Base-by-base conservation (phyloP, 2,329 filamentous ascomycete species). In the Exserohilum rostratum region DNA sequence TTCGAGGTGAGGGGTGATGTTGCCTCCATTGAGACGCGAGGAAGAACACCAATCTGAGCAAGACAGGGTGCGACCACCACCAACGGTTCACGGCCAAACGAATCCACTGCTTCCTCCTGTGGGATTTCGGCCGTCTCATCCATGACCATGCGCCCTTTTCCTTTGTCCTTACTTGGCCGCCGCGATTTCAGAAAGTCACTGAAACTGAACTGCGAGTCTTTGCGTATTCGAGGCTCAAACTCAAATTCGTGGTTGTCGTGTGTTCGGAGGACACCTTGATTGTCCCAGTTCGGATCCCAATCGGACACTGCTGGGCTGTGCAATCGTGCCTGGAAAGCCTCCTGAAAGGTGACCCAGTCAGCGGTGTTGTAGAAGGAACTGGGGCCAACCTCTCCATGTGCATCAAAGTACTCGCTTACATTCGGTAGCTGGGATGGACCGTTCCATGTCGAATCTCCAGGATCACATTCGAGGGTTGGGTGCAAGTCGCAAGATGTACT, bases 351-450 rank as follows among this genome's bases (percentile, higher is more conserved):
- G 15, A 42, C 25, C 48, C 47, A 55, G 47, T 55, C 31, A 52
- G 48, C 37, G 33, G 53, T 55, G 47, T 15, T 35, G 43, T 55
- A 51, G 37, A 51, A 55, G 42, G 30, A 35, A 30, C 53, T 46
- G 44, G 48, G 50, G 17, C 47, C 53, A 25, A 43, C 35, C 35
- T 55, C 43, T 47, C 53, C 48, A 35, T 31, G 51, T 9, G 38
- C 12, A 29, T 55, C 47, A 17, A 43, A 43, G 42, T 38, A 25
- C 11, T 42, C 25, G 31, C 53, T 55, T 52, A 55, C 53, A 46
- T 47, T 50, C 9, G 53, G 53, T 25, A 55, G 34, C 30, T 22
- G 11, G 33, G 31, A 44, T 25, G 33, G 13, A 5, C 53, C 48
- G 18, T 27, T 46, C 37, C 39, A 40, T 2, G 37, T 38, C 12